A percentile compares a stretch with the other conserved stretches of the same genome.
phyloP scores from a whole-genome alignment of 345 rosid species.

The Arabidopsis suecica region DNA sequence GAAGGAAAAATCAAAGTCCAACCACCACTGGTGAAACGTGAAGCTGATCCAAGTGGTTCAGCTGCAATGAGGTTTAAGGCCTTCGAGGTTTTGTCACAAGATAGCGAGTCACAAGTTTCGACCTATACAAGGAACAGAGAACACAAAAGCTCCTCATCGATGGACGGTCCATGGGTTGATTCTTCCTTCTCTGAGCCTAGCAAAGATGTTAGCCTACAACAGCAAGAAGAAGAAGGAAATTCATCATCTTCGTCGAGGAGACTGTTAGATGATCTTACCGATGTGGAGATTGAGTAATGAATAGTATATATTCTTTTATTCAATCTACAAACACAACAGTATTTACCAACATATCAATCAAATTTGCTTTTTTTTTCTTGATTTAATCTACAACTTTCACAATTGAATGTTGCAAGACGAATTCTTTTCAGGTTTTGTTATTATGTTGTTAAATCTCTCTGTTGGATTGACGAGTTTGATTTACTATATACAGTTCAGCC shows the following conservation, averaged over 20 bases:
- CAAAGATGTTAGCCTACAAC: slow-evolving; percentile 30
- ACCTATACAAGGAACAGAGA: slow-evolving; percentile 51
- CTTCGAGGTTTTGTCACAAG: slow-evolving; percentile 68
- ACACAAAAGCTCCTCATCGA: slow-evolving; percentile 47
- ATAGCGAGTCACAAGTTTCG: slow-evolving; percentile 62
- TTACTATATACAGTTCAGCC: slow-evolving; percentile 34
- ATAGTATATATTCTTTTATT: slow-evolving; percentile 4
- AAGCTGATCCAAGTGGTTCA: slow-evolving; percentile 38
- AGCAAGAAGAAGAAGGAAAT: slow-evolving; percentile 20
- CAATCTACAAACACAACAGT: neutral
- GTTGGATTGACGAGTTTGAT: slow-evolving; percentile 15
- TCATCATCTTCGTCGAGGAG: slow-evolving; percentile 38
- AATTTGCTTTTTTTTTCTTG: neutral
- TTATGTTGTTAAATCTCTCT: neutral
- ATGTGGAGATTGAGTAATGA: slow-evolving; percentile 37
- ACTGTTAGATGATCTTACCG: slow-evolving; percentile 38
- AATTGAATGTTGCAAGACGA: neutral
- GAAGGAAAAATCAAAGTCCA: slow-evolving; percentile 77
- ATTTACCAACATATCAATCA: neutral
- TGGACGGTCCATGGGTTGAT: slow-evolving; percentile 74
- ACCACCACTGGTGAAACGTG: slow-evolving; percentile 72
- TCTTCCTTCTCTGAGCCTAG: slow-evolving; percentile 52
- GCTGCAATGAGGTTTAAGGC: slow-evolving; percentile 81
- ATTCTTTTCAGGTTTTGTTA: slow-evolving; percentile 14
- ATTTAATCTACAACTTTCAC: neutral